Evolutionary conservation across 2,329 filamentous ascomycete species (phyloP).

Genomic region (Alternaria tenuissima): DNA sequence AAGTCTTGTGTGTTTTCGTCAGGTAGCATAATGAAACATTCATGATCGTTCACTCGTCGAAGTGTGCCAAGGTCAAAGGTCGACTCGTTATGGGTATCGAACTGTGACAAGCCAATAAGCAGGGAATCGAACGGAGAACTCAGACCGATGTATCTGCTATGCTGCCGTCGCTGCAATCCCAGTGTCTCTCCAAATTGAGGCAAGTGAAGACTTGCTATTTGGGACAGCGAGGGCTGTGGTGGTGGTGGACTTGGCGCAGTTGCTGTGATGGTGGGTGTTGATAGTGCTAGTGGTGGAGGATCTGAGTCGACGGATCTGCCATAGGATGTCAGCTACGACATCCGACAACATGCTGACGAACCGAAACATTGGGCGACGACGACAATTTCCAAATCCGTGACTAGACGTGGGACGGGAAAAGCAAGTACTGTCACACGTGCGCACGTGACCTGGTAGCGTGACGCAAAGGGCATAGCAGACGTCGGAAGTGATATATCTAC

Average conservation of each 20-base stretch:
- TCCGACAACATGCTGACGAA: slow-evolving; percentile 10
- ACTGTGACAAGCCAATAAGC: slow-evolving; percentile 81
- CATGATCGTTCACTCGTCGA: slow-evolving; percentile 77
- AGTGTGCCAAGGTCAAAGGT: slow-evolving; percentile 69
- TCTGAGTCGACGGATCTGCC: slow-evolving; percentile 51
- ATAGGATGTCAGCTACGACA: slow-evolving; percentile 35
- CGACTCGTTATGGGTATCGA: slow-evolving; percentile 83
- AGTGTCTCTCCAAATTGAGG: slow-evolving; percentile 60
- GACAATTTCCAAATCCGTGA: background rate
- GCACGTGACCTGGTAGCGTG: slow-evolving; percentile 30
- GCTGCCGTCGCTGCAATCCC: slow-evolving; percentile 78
- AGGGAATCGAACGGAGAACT: slow-evolving; percentile 85
- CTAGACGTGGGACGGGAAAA: background rate
- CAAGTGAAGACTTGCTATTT: slow-evolving; percentile 42
- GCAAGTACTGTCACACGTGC: slow-evolving; percentile 22
- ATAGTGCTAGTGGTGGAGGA: slow-evolving; percentile 51
- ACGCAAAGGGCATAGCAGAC: slow-evolving; percentile 16
- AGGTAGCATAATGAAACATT: slow-evolving; percentile 82
- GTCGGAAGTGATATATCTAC: slow-evolving; percentile 6
- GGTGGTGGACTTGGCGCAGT: slow-evolving; percentile 50
- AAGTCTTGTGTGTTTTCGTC: slow-evolving; percentile 76
- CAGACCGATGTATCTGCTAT: slow-evolving; percentile 83
- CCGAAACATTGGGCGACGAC: background rate
- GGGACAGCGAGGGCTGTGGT: slow-evolving; percentile 39
- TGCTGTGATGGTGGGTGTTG: slow-evolving; percentile 52